Percentiles rank a stretch among this genome's conserved stretches.
These are phyloP conservation scores for Alternaria gansuensis DNA, from an alignment of 2,329 filamentous ascomycete species.

Conservation along the genomic window DNA sequence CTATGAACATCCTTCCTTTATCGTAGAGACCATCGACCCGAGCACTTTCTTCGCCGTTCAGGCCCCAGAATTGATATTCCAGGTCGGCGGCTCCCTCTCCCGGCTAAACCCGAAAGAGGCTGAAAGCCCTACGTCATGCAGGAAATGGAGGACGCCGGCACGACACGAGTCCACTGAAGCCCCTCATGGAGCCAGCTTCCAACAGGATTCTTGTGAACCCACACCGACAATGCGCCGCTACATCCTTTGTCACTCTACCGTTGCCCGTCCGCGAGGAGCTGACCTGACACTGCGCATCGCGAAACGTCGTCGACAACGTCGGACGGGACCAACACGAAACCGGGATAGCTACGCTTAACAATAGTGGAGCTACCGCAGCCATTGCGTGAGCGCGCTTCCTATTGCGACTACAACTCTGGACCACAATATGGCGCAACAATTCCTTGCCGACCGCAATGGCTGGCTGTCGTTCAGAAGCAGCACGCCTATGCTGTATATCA, in stretches of 20 bases:
- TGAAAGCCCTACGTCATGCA: conserved; percentile 12
- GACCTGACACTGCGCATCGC: conserved; percentile 1
- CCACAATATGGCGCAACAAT: conserved; percentile 48
- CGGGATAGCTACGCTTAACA: conserved; percentile 12
- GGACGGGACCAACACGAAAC: conserved; percentile 10
- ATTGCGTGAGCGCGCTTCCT: conserved; percentile 11
- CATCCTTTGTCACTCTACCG: neutral
- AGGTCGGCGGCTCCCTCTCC: neutral
- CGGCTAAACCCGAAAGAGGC: conserved; percentile 14
- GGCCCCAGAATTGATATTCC: neutral
- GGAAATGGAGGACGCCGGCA: conserved; percentile 1
- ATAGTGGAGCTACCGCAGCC: conserved; percentile 19
- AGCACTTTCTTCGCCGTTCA: conserved; percentile 3
- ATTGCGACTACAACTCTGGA: conserved; percentile 8
- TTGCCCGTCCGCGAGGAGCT: neutral
- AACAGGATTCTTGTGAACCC: conserved; percentile 14
- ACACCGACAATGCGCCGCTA: conserved; percentile 13
- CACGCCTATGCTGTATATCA: conserved; percentile 59
- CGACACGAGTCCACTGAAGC: conserved; percentile 15
- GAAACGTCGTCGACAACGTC: conserved; percentile 1
- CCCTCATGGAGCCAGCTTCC: conserved; percentile 9
- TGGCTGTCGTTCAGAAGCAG: conserved; percentile 54
- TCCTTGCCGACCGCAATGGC: conserved; percentile 50
- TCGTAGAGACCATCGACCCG: conserved; percentile 3
- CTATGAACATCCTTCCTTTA: neutral